A percentile compares a stretch with the other conserved stretches of the same genome.
Conservation (phyloP, 331 rosid genomes). For the Pyrus hybrid region DNA sequence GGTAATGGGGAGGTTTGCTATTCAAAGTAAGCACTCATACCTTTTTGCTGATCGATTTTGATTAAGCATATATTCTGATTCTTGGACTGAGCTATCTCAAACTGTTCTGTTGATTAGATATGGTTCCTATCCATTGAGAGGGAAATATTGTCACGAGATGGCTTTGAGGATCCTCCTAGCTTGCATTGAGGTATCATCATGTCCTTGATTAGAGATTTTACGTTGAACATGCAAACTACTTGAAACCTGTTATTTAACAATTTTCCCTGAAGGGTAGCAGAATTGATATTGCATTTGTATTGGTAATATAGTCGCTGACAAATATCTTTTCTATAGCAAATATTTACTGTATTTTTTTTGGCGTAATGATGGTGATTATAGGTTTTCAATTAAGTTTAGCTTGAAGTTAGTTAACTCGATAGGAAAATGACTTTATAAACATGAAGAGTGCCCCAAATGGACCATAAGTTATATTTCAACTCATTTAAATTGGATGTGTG, state of each 20-base stretch:
- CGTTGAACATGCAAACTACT: not conserved
- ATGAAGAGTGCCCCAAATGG: not conserved
- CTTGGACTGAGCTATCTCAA: constrained; percentile 7
- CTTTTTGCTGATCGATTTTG: constrained; percentile 9
- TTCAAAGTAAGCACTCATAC: constrained; percentile 64
- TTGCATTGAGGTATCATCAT: constrained; percentile 72
- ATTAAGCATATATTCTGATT: not conserved
- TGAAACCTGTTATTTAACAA: not conserved
- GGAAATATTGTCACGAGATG: constrained; percentile 97
- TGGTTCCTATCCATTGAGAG: constrained; percentile 91
- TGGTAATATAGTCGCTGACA: not conserved
- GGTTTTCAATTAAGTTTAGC: not conserved
- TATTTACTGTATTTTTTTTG: not conserved
- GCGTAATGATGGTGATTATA: not conserved
- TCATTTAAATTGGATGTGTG: not conserved
- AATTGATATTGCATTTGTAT: not conserved
- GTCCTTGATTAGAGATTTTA: not conserved
- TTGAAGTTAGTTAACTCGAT: not conserved
- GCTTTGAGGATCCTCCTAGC: constrained; percentile 93
- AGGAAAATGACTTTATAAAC: too few relatives aligned
- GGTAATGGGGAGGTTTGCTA: constrained; percentile 99
- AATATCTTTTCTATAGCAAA: not conserved
- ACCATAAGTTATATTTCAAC: not conserved
- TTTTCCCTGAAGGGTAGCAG: not conserved
- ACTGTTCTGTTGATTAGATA: constrained; percentile 46